These are phyloP conservation scores for Litsea cubeba DNA, from an alignment of 164 flowering plant species.

Conservation along the genomic window DNA sequence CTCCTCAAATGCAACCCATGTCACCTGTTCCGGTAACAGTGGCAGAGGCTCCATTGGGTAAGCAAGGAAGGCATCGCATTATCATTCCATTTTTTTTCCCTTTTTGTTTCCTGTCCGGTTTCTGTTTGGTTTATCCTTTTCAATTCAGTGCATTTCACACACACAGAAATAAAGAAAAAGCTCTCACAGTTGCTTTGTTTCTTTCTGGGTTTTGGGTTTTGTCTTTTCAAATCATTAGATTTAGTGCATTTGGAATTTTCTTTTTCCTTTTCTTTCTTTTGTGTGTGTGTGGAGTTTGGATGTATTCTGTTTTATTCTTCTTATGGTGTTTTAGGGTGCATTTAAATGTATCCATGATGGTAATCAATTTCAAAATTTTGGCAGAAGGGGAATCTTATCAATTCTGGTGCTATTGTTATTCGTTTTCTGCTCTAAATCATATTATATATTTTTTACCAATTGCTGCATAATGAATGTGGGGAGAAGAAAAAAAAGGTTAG, in stretches of 20 bases:
- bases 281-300: no score
- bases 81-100: neutral
- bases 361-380: neutral
- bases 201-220: constrained; percentile 2
- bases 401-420: neutral
- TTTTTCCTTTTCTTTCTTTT: no score
- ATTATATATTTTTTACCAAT: neutral
- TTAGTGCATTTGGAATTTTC: no score
- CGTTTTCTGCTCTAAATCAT: neutral
- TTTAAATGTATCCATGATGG: neutral
- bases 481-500: neutral
- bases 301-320: no score
- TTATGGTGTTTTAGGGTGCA: neutral
- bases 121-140: neutral
- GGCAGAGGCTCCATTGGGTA: constrained; percentile 7
- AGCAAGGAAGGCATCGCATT: neutral
- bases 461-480: neutral
- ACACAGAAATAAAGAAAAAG: neutral
- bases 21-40: neutral
- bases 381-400: neutral
- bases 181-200: neutral
- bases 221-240: constrained; percentile 1
- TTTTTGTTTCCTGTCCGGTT: neutral
- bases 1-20: constrained; percentile 3
- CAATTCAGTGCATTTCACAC: neutral